Percentiles rank a stretch among this genome's conserved stretches.
These are phyloP conservation scores for Terfezia boudieri DNA, from an alignment of 495 filamentous ascomycete genomes.

Conservation along the genomic window DNA sequence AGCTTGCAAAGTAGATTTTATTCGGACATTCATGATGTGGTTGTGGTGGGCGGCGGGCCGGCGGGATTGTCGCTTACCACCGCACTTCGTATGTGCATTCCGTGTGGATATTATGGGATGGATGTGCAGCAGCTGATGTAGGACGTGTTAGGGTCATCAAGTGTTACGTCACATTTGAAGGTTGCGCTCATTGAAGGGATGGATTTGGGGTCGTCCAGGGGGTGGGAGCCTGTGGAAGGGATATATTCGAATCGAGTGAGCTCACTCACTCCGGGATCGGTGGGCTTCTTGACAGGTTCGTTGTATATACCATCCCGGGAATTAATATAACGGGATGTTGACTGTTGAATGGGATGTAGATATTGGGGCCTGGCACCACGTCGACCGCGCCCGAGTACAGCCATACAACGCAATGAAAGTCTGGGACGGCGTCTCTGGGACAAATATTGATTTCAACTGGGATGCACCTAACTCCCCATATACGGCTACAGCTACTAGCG, in stretches of 20 bases:
- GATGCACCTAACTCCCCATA: constrained; percentile 25
- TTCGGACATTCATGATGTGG: constrained; percentile 57
- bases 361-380: constrained; percentile 76
- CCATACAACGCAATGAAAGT: constrained; percentile 76
- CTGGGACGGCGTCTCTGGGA: constrained; percentile 82
- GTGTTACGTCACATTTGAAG: constrained; percentile 49
- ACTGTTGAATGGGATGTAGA: neutral
- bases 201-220: constrained; percentile 35
- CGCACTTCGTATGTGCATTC: constrained; percentile 45
- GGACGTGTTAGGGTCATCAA: constrained; percentile 32
- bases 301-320: too few species aligned
- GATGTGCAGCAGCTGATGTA: constrained; percentile 1
- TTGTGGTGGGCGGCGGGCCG: constrained; percentile 90
- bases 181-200: constrained; percentile 81
- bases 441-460: constrained; percentile 75
- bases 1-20: too few species aligned
- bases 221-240: constrained; percentile 39
- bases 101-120: neutral
- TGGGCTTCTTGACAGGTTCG: constrained; percentile 33
- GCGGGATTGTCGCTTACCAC: constrained; percentile 74
- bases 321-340: constrained; percentile 1
- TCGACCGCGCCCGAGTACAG: constrained; percentile 49
- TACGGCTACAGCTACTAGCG: neutral
- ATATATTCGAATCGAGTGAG: constrained; percentile 83
- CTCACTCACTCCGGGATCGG: constrained; percentile 73